A percentile compares a stretch with the other conserved stretches of the same genome.
phyloP scores from a whole-genome alignment of 106 monocot genomes.

The Agapanthus africanus region DNA sequence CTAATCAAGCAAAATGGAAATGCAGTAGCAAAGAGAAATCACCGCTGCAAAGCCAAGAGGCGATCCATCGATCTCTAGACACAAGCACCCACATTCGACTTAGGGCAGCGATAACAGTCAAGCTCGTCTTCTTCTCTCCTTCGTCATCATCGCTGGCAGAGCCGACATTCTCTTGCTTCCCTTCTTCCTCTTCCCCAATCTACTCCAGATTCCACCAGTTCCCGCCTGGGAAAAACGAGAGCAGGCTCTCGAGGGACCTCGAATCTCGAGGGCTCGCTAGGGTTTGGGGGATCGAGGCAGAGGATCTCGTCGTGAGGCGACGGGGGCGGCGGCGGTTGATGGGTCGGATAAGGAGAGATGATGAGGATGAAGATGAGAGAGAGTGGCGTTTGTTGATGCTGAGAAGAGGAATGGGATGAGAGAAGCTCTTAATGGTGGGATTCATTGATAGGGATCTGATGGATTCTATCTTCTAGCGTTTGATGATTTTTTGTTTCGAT shows the following conservation, averaged over 20 bases:
- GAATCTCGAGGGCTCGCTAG: no score
- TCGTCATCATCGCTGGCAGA: slow-evolving; percentile 4
- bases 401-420: not conserved
- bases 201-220: slow-evolving; percentile 45
- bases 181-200: slow-evolving; percentile 9
- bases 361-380: not conserved
- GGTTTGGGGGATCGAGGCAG: no score
- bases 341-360: not conserved
- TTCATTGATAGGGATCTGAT: no score
- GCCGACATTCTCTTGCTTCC: not conserved
- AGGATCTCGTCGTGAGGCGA: no score
- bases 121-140: slow-evolving; percentile 11
- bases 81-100: slow-evolving; percentile 56
- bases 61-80: slow-evolving; percentile 36
- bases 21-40: no score
- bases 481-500: no score
- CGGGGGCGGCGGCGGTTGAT: not conserved
- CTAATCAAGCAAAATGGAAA: no score
- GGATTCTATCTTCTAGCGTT: no score
- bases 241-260: slow-evolving; percentile 27
- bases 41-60: no score
- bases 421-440: not conserved
- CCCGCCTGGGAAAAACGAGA: slow-evolving; percentile 34
- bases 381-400: not conserved
- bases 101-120: slow-evolving; percentile 27